phyloP scores from a whole-genome alignment of 352 stramenopile genomes.

The Phytopythium litorale region DNA sequence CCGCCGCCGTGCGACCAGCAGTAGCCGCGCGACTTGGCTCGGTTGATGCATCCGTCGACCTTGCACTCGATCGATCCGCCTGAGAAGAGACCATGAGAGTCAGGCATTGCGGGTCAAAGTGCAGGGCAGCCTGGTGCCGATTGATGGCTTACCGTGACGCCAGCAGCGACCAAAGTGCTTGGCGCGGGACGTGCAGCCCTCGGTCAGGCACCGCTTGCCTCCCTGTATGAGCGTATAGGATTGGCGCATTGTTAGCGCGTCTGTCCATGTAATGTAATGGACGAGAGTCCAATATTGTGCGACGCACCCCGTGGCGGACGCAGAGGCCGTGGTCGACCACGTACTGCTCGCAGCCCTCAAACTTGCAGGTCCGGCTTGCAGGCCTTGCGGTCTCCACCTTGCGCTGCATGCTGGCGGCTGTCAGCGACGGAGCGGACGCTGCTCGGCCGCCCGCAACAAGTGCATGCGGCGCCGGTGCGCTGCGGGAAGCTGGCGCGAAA shows the following conservation, averaged over 20 bases:
- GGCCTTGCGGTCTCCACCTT: slow-evolving; percentile 31
- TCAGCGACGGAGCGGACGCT: neutral
- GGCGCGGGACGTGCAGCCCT: slow-evolving; percentile 62
- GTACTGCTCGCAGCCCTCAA: slow-evolving; percentile 52
- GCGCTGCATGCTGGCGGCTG: slow-evolving; percentile 10
- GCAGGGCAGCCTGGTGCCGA: neutral
- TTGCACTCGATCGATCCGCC: slow-evolving; percentile 75
- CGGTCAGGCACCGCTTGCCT: slow-evolving; percentile 54
- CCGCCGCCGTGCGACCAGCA: slow-evolving; percentile 85
- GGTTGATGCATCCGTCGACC: slow-evolving; percentile 62
- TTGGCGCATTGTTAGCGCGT: neutral
- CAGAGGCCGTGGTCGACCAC: slow-evolving; percentile 53
- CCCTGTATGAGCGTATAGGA: slow-evolving; percentile 23
- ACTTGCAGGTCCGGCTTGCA: slow-evolving; percentile 46
- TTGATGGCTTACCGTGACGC: slow-evolving; percentile 42
- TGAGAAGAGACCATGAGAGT: slow-evolving; percentile 3
- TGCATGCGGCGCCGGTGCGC: neutral
- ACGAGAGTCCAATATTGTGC: neutral
- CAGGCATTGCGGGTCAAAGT: neutral
- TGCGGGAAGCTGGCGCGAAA: neutral
- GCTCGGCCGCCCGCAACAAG: neutral
- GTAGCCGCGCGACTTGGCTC: slow-evolving; percentile 81
- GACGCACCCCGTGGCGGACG: slow-evolving; percentile 40
- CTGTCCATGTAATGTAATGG: neutral
- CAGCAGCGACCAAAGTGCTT: slow-evolving; percentile 75